Conservation (phyloP, 805 yeast species). For the Cyberlindnera petersonii region DNA sequence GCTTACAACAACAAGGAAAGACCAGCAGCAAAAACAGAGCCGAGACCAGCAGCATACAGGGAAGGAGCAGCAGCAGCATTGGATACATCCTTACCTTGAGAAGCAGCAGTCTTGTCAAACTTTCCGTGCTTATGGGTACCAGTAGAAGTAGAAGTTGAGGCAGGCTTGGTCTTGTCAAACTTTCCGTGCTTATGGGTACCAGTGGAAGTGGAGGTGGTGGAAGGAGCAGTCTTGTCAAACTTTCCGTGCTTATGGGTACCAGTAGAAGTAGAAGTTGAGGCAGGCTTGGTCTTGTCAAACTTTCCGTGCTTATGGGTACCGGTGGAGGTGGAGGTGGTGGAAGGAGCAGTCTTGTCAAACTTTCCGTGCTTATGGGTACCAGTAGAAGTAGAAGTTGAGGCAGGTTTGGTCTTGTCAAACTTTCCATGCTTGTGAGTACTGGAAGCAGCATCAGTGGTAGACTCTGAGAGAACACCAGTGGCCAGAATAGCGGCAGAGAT, state of each 20-base stretch:
- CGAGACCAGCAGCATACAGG: too few species aligned
- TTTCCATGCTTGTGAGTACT: not conserved
- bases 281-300: conserved; percentile 32
- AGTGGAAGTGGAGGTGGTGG: conserved; percentile 33
- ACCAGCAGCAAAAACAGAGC: too few species aligned
- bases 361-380: conserved; percentile 54
- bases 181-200: conserved; percentile 51
- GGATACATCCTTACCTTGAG: too few species aligned
- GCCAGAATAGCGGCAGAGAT: conserved; percentile 21
- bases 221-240: conserved; percentile 44
- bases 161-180: conserved; percentile 43
- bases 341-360: conserved; percentile 44
- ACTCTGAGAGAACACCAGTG: conserved; percentile 22
- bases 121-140: conserved; percentile 52
- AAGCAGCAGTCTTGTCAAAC: conserved; percentile 48
- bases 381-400: conserved; percentile 27
- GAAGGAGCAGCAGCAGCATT: too few species aligned
- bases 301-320: conserved; percentile 51
- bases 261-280: conserved; percentile 27
- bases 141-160: conserved; percentile 33
- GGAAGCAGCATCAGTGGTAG: conserved; percentile 23
- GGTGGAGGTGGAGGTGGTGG: conserved; percentile 33
- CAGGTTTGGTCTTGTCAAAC: conserved; percentile 11
- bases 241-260: conserved; percentile 58
- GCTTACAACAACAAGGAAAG: too few species aligned